phyloP scores from a whole-genome alignment of 164 flowering plant species.

The Nymphaea thermarum region DNA sequence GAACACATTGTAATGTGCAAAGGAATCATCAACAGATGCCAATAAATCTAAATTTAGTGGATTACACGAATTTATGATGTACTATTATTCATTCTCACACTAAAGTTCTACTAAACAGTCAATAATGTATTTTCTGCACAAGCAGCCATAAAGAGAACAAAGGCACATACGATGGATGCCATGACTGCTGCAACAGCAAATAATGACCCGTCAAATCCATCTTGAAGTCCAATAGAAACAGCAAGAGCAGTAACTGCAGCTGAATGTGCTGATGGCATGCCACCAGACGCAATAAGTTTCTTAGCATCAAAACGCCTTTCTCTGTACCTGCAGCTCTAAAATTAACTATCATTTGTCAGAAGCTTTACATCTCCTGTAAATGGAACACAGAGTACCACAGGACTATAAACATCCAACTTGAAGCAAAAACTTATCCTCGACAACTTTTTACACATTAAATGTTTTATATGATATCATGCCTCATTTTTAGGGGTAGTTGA shows the following conservation, averaged over 20 bases:
- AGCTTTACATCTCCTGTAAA: constrained; percentile 1
- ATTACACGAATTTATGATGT: no score
- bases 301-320: constrained; percentile 77
- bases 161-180: constrained; percentile 59
- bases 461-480: not conserved
- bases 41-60: not conserved
- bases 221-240: constrained; percentile 59
- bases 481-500: no score
- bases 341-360: constrained; percentile 26
- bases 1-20: no score
- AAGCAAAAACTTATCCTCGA: not conserved
- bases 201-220: constrained; percentile 68
- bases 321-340: constrained; percentile 61
- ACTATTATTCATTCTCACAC: not conserved
- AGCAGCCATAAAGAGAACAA: not conserved
- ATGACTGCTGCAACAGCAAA: constrained; percentile 63
- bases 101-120: no score
- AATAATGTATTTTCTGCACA: not conserved
- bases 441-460: not conserved
- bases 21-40: not conserved
- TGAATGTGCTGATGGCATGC: constrained; percentile 99
- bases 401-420: not conserved
- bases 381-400: not conserved
- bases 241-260: constrained; percentile 89
- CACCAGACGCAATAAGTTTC: constrained; percentile 76